A percentile compares a stretch with the other conserved stretches of the same genome.
Conservation (phyloP, 2,329 filamentous ascomycete genomes). For the Dryadomyces quercivorus region DNA sequence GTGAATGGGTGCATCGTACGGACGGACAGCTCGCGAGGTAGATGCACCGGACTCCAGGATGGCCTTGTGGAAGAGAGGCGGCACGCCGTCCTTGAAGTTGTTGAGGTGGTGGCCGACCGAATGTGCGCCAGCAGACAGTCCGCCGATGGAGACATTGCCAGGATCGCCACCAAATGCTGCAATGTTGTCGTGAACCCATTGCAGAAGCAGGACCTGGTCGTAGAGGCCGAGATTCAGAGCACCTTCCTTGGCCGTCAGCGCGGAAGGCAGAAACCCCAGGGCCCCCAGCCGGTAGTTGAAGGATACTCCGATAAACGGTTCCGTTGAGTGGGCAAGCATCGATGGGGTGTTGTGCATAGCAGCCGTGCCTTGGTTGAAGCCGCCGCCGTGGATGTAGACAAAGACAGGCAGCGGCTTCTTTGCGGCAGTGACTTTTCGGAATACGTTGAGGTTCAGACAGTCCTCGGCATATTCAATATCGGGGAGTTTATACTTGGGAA, state of each 20-base stretch:
- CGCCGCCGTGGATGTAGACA: conserved; percentile 42
- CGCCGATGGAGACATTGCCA: conserved; percentile 34
- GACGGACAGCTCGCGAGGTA: conserved; percentile 25
- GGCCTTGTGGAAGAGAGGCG: conserved; percentile 21
- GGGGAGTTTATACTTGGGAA: too few species aligned
- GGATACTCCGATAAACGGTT: background rate
- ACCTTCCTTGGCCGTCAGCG: conserved; percentile 20
- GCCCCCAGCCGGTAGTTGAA: conserved; percentile 36
- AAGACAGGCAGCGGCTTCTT: conserved; percentile 28
- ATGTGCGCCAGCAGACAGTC: conserved; percentile 36
- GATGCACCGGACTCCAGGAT: conserved; percentile 27
- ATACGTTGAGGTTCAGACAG: conserved; percentile 49
- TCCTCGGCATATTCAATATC: conserved; percentile 28
- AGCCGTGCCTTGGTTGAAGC: conserved; percentile 5
- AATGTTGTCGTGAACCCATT: conserved; percentile 44
- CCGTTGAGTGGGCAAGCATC: background rate
- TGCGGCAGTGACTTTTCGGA: conserved; percentile 25
- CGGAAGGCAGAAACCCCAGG: conserved; percentile 46
- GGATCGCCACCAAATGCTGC: conserved; percentile 38
- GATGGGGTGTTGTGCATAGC: background rate
- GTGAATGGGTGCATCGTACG: conserved; percentile 32
- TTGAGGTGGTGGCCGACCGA: conserved; percentile 47
- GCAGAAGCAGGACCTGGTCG: conserved; percentile 37
- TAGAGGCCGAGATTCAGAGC: conserved; percentile 36
- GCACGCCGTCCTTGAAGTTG: conserved; percentile 21